Conservation (phyloP, 2,329 filamentous ascomycete species). For the Pseudogymnoascus sp. region DNA sequence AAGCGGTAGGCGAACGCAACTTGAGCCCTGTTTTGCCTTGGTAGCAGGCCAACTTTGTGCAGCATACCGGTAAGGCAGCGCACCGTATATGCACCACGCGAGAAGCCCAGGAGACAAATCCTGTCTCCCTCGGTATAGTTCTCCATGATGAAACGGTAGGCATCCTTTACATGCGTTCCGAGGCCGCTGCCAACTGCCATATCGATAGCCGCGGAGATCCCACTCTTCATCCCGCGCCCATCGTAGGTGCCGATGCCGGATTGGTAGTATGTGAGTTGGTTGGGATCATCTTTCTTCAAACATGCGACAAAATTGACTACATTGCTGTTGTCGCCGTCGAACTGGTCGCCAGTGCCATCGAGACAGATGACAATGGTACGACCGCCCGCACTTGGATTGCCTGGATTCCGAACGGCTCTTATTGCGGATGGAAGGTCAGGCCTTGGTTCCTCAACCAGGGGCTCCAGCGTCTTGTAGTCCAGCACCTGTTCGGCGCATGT, state of each 20-base stretch:
- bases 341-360: slow-evolving; percentile 38
- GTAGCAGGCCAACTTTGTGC: slow-evolving; percentile 34
- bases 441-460: slow-evolving; percentile 11
- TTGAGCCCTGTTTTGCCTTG: slow-evolving; percentile 56
- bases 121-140: slow-evolving; percentile 39
- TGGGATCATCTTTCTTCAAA: slow-evolving; percentile 34
- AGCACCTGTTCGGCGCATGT: slow-evolving; percentile 11
- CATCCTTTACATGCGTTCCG: slow-evolving; percentile 34
- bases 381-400: neutral
- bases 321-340: slow-evolving; percentile 36
- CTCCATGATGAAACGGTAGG: slow-evolving; percentile 39
- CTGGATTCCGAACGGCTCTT: slow-evolving; percentile 16
- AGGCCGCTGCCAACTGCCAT: slow-evolving; percentile 37
- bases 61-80: slow-evolving; percentile 39
- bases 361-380: slow-evolving; percentile 32
- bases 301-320: slow-evolving; percentile 36
- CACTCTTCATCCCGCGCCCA: slow-evolving; percentile 31
- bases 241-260: slow-evolving; percentile 39
- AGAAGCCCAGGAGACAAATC: slow-evolving; percentile 42
- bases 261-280: slow-evolving; percentile 36
- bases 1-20: slow-evolving; percentile 37
- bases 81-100: slow-evolving; percentile 41
- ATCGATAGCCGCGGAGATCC: slow-evolving; percentile 33
- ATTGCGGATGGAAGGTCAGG: slow-evolving; percentile 14
- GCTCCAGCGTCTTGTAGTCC: slow-evolving; percentile 10